Conservation (phyloP, 305 asterid species). For the Lippia alba region DNA sequence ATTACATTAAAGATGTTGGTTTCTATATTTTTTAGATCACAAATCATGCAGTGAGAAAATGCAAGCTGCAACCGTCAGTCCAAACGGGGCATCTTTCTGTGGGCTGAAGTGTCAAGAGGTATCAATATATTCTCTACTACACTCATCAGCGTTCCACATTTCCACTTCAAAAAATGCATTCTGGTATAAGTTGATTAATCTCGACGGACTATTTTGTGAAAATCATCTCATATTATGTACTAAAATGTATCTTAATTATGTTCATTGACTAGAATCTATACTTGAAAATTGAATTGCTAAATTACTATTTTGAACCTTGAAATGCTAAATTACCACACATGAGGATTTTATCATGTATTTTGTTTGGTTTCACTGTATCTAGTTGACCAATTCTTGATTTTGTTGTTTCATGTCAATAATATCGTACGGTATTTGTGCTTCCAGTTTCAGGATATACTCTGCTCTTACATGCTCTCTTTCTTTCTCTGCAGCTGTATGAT, state of each 20-base stretch:
- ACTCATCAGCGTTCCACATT: neutral
- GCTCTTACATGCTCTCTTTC: constrained; percentile 31
- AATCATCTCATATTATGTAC: neutral
- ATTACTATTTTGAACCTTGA: neutral
- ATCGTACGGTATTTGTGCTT: constrained; percentile 2
- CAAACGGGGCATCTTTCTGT: constrained; percentile 67
- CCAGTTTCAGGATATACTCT: constrained; percentile 18
- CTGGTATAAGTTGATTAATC: neutral
- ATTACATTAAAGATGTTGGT: constrained; percentile 28
- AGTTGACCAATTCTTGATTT: neutral
- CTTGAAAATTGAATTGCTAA: constrained; percentile 7
- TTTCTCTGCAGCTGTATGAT: constrained; percentile 65
- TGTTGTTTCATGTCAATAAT: constrained; percentile 4
- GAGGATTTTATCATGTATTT: constrained; percentile 5
- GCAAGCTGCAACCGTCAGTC: constrained; percentile 43
- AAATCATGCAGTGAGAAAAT: constrained; percentile 62
- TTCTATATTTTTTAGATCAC: constrained; percentile 66
- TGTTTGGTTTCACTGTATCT: constrained; percentile 4
- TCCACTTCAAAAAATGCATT: neutral
- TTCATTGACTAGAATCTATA: neutral
- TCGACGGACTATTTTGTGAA: neutral
- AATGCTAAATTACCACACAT: neutral
- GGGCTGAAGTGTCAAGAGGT: constrained; percentile 93
- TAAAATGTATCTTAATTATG: neutral
- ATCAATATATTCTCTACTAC: constrained; percentile 18